Conservation (phyloP, 148 eudicot genomes). For the Nepenthes mirabilis region DNA sequence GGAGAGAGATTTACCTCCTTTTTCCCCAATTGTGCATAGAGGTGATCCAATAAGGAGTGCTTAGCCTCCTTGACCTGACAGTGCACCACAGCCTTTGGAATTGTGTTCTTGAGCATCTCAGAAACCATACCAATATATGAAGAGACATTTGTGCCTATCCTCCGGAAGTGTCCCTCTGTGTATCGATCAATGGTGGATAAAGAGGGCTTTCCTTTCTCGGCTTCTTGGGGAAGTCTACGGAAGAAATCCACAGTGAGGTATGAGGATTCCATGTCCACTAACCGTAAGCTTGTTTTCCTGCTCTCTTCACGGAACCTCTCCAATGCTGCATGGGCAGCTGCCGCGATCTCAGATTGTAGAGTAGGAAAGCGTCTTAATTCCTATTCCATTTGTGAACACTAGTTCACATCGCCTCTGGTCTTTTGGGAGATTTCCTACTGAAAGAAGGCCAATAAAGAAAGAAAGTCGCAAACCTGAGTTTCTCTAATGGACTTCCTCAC, state of each 20-base stretch:
- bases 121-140: constrained; percentile 44
- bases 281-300: constrained; percentile 46
- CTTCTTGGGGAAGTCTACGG: constrained; percentile 55
- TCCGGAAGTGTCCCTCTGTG: constrained; percentile 42
- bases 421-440: background rate
- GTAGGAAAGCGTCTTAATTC: constrained; percentile 63
- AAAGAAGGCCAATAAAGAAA: background rate
- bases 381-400: constrained; percentile 18
- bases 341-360: constrained; percentile 54
- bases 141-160: constrained; percentile 39
- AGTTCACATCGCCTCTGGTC: background rate
- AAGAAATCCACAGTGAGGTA: constrained; percentile 71
- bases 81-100: constrained; percentile 52
- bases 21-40: constrained; percentile 33
- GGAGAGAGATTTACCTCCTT: constrained; percentile 24
- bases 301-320: constrained; percentile 65
- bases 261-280: constrained; percentile 80
- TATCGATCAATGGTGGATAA: constrained; percentile 26
- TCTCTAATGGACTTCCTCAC: constrained; percentile 61
- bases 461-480: constrained; percentile 38
- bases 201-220: constrained; percentile 27
- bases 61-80: constrained; percentile 51
- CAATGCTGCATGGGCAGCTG: constrained; percentile 48
- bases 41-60: constrained; percentile 31
- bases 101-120: constrained; percentile 33